Evolutionary conservation across 352 stramenopile genomes (phyloP).

Genomic region (Phytophthora niederhauseri): DNA sequence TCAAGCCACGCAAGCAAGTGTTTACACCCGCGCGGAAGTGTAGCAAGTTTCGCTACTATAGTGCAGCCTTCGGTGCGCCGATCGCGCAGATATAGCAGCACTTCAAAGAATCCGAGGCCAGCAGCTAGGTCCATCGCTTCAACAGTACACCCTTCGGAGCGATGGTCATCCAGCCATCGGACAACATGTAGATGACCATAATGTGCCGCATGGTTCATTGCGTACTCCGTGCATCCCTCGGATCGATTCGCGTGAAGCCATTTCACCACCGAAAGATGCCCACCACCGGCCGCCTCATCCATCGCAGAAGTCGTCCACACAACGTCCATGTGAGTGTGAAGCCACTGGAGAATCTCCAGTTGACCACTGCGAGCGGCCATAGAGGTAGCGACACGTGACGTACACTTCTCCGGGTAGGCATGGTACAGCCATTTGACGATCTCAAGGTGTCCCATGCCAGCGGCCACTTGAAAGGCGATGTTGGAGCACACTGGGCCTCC

Average conservation of each 20-base stretch:
- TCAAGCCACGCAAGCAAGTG: background rate
- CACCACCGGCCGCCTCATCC: slow-evolving; percentile 2
- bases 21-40: background rate
- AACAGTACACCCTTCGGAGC: slow-evolving; percentile 1
- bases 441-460: background rate
- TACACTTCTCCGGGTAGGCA: background rate
- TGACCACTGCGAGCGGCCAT: slow-evolving; percentile 13
- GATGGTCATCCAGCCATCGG: slow-evolving; percentile 2
- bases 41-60: background rate
- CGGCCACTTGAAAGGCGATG: background rate
- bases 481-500: background rate
- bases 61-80: background rate
- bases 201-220: background rate
- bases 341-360: slow-evolving; percentile 21
- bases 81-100: background rate
- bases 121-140: background rate
- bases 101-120: background rate
- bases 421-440: background rate
- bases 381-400: background rate
- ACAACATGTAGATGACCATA: background rate
- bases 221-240: slow-evolving; percentile 1
- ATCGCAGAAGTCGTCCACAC: slow-evolving; percentile 13
- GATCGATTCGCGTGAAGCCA: slow-evolving; percentile 5
- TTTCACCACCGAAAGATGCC: background rate
- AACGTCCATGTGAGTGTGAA: slow-evolving; percentile 8